Base-by-base conservation (phyloP, 228 moss, liverwort and hornwort species). In the Sphagnum magellanicum region DNA sequence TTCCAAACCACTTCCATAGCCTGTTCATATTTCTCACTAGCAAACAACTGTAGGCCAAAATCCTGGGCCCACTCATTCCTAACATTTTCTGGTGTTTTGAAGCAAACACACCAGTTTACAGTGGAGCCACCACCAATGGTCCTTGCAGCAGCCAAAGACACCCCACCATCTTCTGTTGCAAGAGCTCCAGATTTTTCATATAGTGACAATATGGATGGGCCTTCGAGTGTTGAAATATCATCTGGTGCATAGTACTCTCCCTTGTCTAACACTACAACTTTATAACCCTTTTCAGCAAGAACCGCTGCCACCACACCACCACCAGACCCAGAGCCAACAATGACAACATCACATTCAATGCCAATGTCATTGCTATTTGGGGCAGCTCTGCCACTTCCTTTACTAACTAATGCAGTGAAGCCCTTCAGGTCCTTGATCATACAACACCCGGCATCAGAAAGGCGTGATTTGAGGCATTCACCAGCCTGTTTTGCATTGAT, bases 271-370 rank as follows among this genome's bases (percentile, higher is more conserved):
- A 97, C 77, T 59, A 97, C 69, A 0, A 93, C 91, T 74, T 90
- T 91, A 67, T 81, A 79, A 0, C 91, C 93, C 16, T 84, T 79
- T 65, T 73, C 79, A 4, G 93, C 90, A 4, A 97, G 84, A 7
- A 74, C 76, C 11, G 91, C 93, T 0, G 97, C 97, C 65, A 90
- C 78, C 0, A 97, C 93, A 5, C 93, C 97, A 10, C 97, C 97
- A 4, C 97, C 97, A 5, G 91, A 90, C 0, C 97, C 97, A 5
- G 97, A 97, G 6, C 97, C 97, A 6, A 97, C 85, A 0, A 97
- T 69, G 5, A 93, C 93, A 0, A 75, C 88, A 70, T 97, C 97
- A 49, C 97, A 97, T 55, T 82, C 76, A 6, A 97, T 59, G 5
- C 84, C 60, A 12, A 97, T 47, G 68, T 78, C 73, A 10, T 52